Evolutionary conservation across 2,329 filamentous ascomycete genomes (phyloP).

Genomic region (Hirsutella minnesotensis): DNA sequence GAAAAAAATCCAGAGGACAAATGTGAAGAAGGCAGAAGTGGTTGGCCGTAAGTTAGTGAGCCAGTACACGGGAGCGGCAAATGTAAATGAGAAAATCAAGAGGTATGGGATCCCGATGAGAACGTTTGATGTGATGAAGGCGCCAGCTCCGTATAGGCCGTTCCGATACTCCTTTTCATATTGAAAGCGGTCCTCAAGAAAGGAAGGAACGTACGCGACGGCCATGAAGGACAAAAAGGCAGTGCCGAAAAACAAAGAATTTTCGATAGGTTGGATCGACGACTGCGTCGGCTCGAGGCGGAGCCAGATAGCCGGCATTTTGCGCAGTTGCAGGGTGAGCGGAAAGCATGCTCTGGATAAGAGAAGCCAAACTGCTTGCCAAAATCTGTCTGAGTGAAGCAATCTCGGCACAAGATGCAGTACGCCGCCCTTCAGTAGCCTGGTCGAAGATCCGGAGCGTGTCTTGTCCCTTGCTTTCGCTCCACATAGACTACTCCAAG

Average conservation of each 20-base stretch:
- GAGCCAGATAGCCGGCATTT: slow-evolving; percentile 85
- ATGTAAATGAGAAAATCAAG: slow-evolving; percentile 65
- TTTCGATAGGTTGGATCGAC: slow-evolving; percentile 71
- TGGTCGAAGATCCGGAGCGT: no score
- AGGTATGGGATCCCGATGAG: slow-evolving; percentile 72
- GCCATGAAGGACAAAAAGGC: slow-evolving; percentile 76
- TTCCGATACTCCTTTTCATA: slow-evolving; percentile 58
- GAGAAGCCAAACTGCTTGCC: no score
- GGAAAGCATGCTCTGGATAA: no score
- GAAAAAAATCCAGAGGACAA: slow-evolving; percentile 75
- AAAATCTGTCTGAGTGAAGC: no score
- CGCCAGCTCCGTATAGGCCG: slow-evolving; percentile 63
- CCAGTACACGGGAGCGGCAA: slow-evolving; percentile 69
- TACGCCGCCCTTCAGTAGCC: no score
- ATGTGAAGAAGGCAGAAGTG: slow-evolving; percentile 58
- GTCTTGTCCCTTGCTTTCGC: no score
- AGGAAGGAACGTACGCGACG: slow-evolving; percentile 75
- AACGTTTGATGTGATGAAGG: slow-evolving; percentile 70
- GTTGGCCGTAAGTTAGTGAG: slow-evolving; percentile 61
- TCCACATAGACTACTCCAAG: no score
- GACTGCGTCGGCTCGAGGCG: slow-evolving; percentile 55
- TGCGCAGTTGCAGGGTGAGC: no score
- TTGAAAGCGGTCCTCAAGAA: slow-evolving; percentile 54
- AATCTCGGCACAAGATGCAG: no score
- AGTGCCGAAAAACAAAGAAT: slow-evolving; percentile 66